A percentile compares a stretch with the other conserved stretches of the same genome.
phyloP scores from a whole-genome alignment of 176 grass and related monocot species.

The Miscanthus lutarioriparius region DNA sequence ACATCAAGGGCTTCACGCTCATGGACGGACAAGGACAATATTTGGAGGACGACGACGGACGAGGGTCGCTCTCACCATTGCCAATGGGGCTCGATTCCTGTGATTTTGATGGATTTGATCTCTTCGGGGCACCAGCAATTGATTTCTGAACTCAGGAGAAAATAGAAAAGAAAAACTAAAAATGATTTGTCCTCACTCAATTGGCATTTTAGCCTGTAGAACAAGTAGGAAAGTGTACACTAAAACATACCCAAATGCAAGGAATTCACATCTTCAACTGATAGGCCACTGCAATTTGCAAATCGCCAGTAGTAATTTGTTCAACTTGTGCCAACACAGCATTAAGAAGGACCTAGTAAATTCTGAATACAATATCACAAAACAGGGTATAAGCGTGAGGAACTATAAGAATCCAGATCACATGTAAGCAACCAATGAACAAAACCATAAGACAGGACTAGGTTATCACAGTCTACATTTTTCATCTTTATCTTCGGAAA shows the following conservation, averaged over 20 bases:
- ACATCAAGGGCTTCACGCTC: slow-evolving; percentile 17
- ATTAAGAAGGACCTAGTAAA: not conserved
- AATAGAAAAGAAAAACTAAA: not conserved
- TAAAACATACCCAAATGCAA: not conserved
- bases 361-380: not conserved
- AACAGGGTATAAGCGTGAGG: not conserved
- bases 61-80: slow-evolving; percentile 28
- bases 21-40: not conserved
- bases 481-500: not conserved
- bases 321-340: not conserved
- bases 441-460: not conserved
- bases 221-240: not conserved
- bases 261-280: not conserved
- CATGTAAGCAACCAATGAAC: not conserved
- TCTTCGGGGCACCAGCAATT: slow-evolving; percentile 24
- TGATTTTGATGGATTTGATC: slow-evolving; percentile 52
- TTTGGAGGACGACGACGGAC: slow-evolving; percentile 35
- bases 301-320: not conserved
- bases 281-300: not conserved
- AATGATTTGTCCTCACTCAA: not conserved
- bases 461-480: not conserved
- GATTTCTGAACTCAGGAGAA: slow-evolving; percentile 31
- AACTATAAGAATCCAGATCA: not conserved
- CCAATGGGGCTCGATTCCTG: slow-evolving; percentile 41
- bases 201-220: slow-evolving; percentile 4